Base-by-base conservation (phyloP, 306 rosid genomes). In the Crotalaria pallida region DNA sequence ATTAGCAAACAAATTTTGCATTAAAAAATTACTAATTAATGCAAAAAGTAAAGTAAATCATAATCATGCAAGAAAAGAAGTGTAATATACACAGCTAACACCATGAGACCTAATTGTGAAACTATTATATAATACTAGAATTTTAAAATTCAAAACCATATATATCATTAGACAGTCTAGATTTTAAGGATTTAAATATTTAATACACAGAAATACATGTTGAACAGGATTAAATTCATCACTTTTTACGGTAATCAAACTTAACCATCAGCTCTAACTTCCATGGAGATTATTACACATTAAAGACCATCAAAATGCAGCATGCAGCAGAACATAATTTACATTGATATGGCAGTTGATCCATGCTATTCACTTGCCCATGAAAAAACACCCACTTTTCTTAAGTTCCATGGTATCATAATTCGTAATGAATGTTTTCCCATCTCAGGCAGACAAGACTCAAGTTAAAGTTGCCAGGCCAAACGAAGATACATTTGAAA, bases 11-110 rank as follows among this genome's bases (percentile, higher is more conserved):
- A 31, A 21, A 59, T 15, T 36, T 44, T 72, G 51, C 47, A 27
- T 64, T 12, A 55, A 67, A 50, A 64, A 78, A 34, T 66, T 63
- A 57, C 17, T 51, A 48, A 73, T n/a, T 43, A 55, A 60, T 23
- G 61, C 61, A 50, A 34, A 22, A 57, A 56, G 34, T 31, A 55
- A 58, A 58, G 55, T 19, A 74, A 58, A 77, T 50, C 18, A 65
- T 51, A 68, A 10, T 31, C 57, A 41, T 45, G 29, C 36, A 61
- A 50, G 41, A 8, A 22, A 71, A 44, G 65, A 56, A 33, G 57
- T 44, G 48, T n/a, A 45, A 67, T 18, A 58, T 44, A 56, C 12
- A 43, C 70, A 12, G 23, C 69, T 31, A 29, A 22, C 2, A 48
- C 18, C 38, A 72, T 41, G 65, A 66, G 56, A 40, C 45, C 61